These are phyloP conservation scores for Phialocephala subalpina DNA, from an alignment of 2,329 filamentous ascomycete genomes.

Conservation along the genomic window DNA sequence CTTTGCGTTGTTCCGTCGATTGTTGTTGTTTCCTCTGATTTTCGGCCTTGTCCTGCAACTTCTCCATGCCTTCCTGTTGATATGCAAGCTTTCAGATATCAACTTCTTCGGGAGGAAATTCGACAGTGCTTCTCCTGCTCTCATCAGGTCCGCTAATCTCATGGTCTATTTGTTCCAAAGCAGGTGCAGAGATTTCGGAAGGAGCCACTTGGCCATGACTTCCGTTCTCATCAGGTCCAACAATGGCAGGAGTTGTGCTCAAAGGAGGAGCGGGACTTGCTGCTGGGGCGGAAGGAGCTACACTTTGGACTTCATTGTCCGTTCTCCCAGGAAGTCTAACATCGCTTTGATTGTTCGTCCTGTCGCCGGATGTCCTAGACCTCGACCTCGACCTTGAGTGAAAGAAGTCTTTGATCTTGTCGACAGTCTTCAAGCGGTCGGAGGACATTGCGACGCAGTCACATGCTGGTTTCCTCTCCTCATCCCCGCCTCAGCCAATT, in stretches of 20 bases:
- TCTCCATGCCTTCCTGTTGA: background rate
- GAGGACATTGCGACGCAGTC: background rate
- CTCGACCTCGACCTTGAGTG: background rate
- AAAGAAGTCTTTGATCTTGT: constrained; percentile 3
- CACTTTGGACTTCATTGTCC: background rate
- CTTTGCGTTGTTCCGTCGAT: background rate
- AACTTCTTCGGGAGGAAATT: background rate
- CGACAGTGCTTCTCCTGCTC: background rate
- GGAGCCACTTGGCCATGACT: background rate
- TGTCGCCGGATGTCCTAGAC: background rate
- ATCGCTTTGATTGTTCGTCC: background rate
- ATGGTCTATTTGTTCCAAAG: background rate
- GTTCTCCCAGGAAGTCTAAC: background rate
- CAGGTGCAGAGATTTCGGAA: background rate
- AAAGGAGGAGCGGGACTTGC: background rate
- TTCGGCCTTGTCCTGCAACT: background rate
- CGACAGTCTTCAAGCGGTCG: background rate
- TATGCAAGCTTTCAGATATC: background rate
- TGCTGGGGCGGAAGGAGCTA: background rate
- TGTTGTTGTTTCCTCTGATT: background rate
- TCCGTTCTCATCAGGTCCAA: background rate
- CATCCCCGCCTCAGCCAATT: background rate
- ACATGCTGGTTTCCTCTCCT: background rate
- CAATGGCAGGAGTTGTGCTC: background rate
- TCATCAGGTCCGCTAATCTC: background rate